Percentiles rank a stretch among this genome's conserved stretches.
Evolutionary conservation across 1,284 basidiomycete species (phyloP).

Genomic region (Afroboletus lepidellus): DNA sequence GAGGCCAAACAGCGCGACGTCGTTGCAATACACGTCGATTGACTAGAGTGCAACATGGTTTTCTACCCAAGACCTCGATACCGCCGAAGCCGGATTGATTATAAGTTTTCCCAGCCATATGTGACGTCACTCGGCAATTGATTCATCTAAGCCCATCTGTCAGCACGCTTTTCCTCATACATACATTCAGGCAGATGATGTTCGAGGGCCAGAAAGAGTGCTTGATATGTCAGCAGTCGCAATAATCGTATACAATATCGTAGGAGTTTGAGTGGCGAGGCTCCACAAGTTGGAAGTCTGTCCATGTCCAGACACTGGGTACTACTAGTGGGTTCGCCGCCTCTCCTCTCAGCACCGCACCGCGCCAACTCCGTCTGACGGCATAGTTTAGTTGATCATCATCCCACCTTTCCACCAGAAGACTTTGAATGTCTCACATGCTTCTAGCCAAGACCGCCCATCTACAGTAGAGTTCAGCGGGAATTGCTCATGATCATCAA

Average conservation of each 20-base stretch:
- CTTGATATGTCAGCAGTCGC: not conserved
- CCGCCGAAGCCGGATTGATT: not conserved
- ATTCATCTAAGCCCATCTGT: not conserved
- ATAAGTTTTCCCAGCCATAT: too few species aligned
- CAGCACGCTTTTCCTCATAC: not conserved
- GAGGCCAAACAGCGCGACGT: not conserved
- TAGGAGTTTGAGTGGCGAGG: too few species aligned
- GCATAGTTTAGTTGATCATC: not conserved
- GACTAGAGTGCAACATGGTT: not conserved
- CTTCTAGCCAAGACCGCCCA: not conserved
- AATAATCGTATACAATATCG: not conserved
- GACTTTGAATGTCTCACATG: not conserved
- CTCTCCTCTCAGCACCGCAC: not conserved
- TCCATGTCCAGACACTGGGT: not conserved
- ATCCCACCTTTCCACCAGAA: not conserved
- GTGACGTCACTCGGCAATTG: not conserved
- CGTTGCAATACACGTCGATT: too few species aligned
- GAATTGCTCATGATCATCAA: not conserved
- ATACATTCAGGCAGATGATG: not conserved
- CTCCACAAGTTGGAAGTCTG: too few species aligned
- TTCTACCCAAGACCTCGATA: not conserved
- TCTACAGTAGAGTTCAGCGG: conserved; percentile 3
- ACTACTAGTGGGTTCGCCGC: not conserved
- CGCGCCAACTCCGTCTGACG: not conserved
- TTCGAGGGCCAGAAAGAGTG: not conserved